Evolutionary conservation across 2,329 filamentous ascomycete species (phyloP).

Genomic region (Furcasterigmium furcatum): DNA sequence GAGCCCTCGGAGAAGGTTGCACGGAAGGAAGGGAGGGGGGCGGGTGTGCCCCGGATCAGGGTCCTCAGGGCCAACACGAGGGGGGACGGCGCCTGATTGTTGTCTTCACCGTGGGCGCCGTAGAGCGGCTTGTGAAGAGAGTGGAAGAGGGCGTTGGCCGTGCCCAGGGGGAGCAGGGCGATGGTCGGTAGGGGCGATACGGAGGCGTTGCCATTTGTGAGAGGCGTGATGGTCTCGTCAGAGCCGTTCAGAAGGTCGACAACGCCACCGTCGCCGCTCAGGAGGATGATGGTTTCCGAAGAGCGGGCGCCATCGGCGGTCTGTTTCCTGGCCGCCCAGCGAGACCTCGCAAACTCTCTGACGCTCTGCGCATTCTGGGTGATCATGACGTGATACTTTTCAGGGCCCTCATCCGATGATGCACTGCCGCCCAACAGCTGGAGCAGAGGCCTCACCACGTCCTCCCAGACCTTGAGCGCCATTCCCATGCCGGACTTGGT

Average conservation of each 20-base stretch:
- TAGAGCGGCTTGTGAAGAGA: slow-evolving; percentile 59
- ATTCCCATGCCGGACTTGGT: slow-evolving; percentile 60
- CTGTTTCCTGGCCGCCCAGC: slow-evolving; percentile 31
- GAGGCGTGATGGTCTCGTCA: not conserved
- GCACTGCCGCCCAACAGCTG: slow-evolving; percentile 19
- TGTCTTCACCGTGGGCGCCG: slow-evolving; percentile 6
- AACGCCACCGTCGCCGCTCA: slow-evolving; percentile 86
- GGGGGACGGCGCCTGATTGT: slow-evolving; percentile 27
- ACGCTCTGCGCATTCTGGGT: slow-evolving; percentile 66
- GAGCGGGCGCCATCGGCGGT: slow-evolving; percentile 10
- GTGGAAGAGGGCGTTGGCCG: slow-evolving; percentile 63
- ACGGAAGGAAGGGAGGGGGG: slow-evolving; percentile 58
- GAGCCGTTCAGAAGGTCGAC: slow-evolving; percentile 75
- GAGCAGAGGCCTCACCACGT: slow-evolving; percentile 55
- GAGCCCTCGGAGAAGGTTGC: slow-evolving; percentile 60
- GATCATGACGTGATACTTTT: slow-evolving; percentile 50
- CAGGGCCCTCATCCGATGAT: slow-evolving; percentile 11
- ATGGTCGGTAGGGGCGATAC: slow-evolving; percentile 43
- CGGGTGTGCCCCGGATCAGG: slow-evolving; percentile 54
- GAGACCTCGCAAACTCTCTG: slow-evolving; percentile 51
- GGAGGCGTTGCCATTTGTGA: not conserved
- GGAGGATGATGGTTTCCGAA: slow-evolving; percentile 63
- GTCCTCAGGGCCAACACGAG: slow-evolving; percentile 51
- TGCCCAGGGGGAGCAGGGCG: slow-evolving; percentile 58
- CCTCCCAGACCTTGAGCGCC: slow-evolving; percentile 52